These are phyloP conservation scores for Ganoderma lingzhi DNA, from an alignment of 1,284 basidiomycete species.

Conservation along the genomic window DNA sequence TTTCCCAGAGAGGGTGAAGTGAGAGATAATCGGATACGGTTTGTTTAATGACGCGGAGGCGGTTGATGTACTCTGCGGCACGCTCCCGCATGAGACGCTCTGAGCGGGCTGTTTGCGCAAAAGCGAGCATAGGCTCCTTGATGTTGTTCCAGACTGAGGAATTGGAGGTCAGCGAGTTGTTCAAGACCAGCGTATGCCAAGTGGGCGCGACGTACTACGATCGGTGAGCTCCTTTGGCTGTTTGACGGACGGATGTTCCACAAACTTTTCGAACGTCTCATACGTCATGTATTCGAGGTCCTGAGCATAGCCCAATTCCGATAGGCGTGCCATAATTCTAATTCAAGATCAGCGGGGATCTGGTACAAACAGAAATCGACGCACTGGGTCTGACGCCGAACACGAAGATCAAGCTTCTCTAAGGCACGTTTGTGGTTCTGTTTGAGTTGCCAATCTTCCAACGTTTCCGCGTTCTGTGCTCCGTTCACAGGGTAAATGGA, in stretches of 20 bases:
- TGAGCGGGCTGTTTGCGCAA: constrained; percentile 19
- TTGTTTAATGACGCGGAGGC: constrained; percentile 22
- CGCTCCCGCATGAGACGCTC: constrained; percentile 27
- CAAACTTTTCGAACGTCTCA: constrained; percentile 20
- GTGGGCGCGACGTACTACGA: constrained; percentile 22
- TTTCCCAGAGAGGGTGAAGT: constrained; percentile 20
- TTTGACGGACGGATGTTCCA: constrained; percentile 27
- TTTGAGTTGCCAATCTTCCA: constrained; percentile 20
- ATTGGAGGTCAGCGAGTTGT: not conserved
- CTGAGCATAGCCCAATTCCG: constrained; percentile 16
- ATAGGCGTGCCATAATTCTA: constrained; percentile 27
- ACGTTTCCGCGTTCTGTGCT: constrained; percentile 6
- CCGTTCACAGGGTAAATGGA: not conserved
- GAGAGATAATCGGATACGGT: constrained; percentile 13
- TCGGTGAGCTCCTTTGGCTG: constrained; percentile 31
- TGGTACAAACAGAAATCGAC: not conserved
- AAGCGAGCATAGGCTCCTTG: constrained; percentile 28
- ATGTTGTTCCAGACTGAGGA: constrained; percentile 26
- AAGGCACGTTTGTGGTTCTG: constrained; percentile 16
- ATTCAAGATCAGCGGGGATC: not conserved
- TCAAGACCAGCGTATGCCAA: not conserved
- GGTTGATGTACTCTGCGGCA: constrained; percentile 23
- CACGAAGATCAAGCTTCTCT: constrained; percentile 18
- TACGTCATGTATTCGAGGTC: constrained; percentile 22
- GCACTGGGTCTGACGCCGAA: constrained; percentile 20